phyloP scores from a whole-genome alignment of 192 early-diverging fungal genomes.

The Cetraspora pellucida region DNA sequence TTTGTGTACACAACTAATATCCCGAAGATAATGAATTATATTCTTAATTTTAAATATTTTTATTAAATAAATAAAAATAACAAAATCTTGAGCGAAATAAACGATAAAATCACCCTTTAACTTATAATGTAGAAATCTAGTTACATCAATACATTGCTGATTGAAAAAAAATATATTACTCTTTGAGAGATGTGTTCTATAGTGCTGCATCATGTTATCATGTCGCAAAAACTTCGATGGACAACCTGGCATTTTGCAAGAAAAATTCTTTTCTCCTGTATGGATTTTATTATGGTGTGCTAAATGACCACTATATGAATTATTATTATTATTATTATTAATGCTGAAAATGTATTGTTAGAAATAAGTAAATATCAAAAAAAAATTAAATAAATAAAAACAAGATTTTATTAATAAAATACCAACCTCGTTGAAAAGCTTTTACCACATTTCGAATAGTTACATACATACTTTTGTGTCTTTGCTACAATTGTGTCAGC shows the following conservation, averaged over 20 bases:
- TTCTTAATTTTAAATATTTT: too few relatives aligned
- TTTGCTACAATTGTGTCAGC: conserved; percentile 22
- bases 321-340: not conserved
- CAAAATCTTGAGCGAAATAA: too few relatives aligned
- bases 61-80: too few relatives aligned
- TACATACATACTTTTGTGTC: conserved; percentile 75
- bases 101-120: too few relatives aligned
- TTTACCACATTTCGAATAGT: conserved; percentile 66
- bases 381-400: not conserved
- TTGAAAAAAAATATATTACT: too few relatives aligned
- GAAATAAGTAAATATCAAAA: not conserved
- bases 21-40: too few relatives aligned
- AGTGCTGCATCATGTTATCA: conserved; percentile 89
- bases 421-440: conserved; percentile 75
- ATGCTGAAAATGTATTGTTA: not conserved
- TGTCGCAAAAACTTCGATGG: conserved; percentile 74
- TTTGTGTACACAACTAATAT: too few relatives aligned
- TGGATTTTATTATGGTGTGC: conserved; percentile 81
- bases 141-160: too few relatives aligned
- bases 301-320: conserved; percentile 67
- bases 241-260: conserved; percentile 69
- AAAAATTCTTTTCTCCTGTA: conserved; percentile 78
- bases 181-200: conserved; percentile 61
- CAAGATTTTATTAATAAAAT: not conserved
- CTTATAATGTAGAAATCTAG: too few relatives aligned